A percentile compares a stretch with the other conserved stretches of the same genome.
These are phyloP conservation scores for Oryza coarctata DNA, from an alignment of 176 grass and related monocot genomes.

Conservation along the genomic window DNA sequence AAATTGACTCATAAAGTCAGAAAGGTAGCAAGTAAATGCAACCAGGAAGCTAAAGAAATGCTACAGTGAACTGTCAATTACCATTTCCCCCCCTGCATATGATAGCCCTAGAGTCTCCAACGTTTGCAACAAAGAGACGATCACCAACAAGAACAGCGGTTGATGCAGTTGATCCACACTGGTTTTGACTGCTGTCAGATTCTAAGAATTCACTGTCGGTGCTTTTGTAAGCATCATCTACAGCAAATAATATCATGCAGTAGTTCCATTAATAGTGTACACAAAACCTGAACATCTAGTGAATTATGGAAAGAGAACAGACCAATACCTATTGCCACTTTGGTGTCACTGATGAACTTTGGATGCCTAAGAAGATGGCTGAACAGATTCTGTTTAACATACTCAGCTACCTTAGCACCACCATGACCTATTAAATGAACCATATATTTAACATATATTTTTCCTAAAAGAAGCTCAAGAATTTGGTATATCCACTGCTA, in stretches of 20 bases:
- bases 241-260: neutral
- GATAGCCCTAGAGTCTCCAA: slow-evolving; percentile 61
- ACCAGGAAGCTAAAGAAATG: neutral
- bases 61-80: slow-evolving; percentile 23
- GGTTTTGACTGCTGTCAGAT: slow-evolving; percentile 60
- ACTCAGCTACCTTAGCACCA: slow-evolving; percentile 61
- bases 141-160: slow-evolving; percentile 59
- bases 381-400: slow-evolving; percentile 67
- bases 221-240: slow-evolving; percentile 65
- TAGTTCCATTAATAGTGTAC: neutral
- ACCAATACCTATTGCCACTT: slow-evolving; percentile 55
- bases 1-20: neutral
- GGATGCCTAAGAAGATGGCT: slow-evolving; percentile 56
- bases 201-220: slow-evolving; percentile 62
- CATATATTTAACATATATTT: neutral
- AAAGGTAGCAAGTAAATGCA: slow-evolving; percentile 12
- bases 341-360: slow-evolving; percentile 59
- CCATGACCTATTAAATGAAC: slow-evolving; percentile 55
- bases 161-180: slow-evolving; percentile 58
- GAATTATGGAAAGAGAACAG: neutral
- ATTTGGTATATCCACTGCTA: neutral
- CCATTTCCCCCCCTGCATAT: slow-evolving; percentile 62
- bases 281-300: neutral
- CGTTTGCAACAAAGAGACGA: slow-evolving; percentile 56
- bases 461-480: neutral